phyloP scores from a whole-genome alignment of 805 yeast species.

The Millerago galiae region DNA sequence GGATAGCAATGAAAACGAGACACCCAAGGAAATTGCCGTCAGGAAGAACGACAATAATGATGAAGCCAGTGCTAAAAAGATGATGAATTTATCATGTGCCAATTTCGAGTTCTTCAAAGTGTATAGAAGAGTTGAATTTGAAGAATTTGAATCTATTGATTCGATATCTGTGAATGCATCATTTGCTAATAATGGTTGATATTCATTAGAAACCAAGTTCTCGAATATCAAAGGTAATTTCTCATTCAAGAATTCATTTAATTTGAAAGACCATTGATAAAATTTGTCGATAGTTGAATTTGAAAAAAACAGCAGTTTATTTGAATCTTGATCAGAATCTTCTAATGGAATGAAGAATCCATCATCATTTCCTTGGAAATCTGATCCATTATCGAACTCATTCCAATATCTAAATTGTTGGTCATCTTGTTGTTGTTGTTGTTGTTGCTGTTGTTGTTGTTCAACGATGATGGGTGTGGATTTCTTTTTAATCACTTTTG shows the following conservation, averaged over 20 bases:
- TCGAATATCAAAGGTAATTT: slow-evolving; percentile 17
- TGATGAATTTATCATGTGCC: slow-evolving; percentile 37
- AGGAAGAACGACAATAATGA: slow-evolving; percentile 34
- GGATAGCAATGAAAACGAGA: slow-evolving; percentile 27
- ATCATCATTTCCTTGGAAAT: slow-evolving; percentile 36
- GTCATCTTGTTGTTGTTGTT: background rate
- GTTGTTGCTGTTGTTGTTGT: background rate
- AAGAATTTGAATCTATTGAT: slow-evolving; percentile 9
- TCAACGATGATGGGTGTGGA: background rate
- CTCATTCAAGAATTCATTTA: slow-evolving; percentile 12
- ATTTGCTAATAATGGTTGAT: slow-evolving; percentile 1
- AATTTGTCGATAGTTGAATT: slow-evolving; percentile 24
- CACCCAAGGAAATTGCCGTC: slow-evolving; percentile 39
- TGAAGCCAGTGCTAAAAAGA: slow-evolving; percentile 37
- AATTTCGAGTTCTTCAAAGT: slow-evolving; percentile 2
- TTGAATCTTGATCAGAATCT: slow-evolving; percentile 24
- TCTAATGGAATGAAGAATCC: slow-evolving; percentile 30
- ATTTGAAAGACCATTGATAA: slow-evolving; percentile 14
- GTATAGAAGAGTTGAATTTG: background rate
- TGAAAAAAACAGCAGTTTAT: slow-evolving; percentile 12
- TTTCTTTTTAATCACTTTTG: slow-evolving; percentile 7
- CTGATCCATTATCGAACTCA: slow-evolving; percentile 60
- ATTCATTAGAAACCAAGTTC: background rate
- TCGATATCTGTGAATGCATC: background rate
- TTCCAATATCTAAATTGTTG: slow-evolving; percentile 49